Evolutionary conservation across 2,329 filamentous ascomycete species (phyloP), one percentile per base, ranked within the genome.

Genomic region (Calonectria naviculata): DNA sequence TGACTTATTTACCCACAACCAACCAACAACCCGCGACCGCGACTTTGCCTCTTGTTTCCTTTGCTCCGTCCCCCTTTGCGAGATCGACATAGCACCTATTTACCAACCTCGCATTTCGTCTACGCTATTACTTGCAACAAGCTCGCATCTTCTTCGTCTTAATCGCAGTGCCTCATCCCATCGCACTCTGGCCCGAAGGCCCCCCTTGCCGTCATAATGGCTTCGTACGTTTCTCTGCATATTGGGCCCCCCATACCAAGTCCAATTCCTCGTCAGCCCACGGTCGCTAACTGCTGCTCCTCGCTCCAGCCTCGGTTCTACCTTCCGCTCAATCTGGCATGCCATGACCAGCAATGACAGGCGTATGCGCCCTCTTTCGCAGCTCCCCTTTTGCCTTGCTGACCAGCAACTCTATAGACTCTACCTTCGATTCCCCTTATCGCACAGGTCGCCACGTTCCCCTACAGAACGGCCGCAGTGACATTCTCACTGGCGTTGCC

Each of bases 321-420:
- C 93, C 84, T 93, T 97, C 85, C 93, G 93, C 85, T 94, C 93
- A 73, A 96, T 99, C 86, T 99, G 97, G 97, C 97, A 98, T 88
- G 91, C 93, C 78, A 97, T 93, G 90, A 93, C 91, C 84, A 93
- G 90, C 78, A 87, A 93, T 86, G 91, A 93, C 82, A 85, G 91
- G 84, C 91, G 91, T 93, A 85, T 81, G 90, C 73, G 61, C 62
- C 13, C 72, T 64, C 28, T 52, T 41, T 70, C 62, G 21, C 47
- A 41, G 17, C 15, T 26, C 21, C 34, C 60, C 31, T 67, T 71
- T 52, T 62, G 34, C 54, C 31, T 68, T 36, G 56, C 73, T 80
- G 73, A 74, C 76, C 64, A 66, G 58, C 29, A 79, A 34, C 65
- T 75, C 64, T 73, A 15, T 68, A 97, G 97, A 99, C 87, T 97